These are phyloP conservation scores for Rosa persica DNA, from an alignment of 306 rosid genomes.

Conservation along the genomic window DNA sequence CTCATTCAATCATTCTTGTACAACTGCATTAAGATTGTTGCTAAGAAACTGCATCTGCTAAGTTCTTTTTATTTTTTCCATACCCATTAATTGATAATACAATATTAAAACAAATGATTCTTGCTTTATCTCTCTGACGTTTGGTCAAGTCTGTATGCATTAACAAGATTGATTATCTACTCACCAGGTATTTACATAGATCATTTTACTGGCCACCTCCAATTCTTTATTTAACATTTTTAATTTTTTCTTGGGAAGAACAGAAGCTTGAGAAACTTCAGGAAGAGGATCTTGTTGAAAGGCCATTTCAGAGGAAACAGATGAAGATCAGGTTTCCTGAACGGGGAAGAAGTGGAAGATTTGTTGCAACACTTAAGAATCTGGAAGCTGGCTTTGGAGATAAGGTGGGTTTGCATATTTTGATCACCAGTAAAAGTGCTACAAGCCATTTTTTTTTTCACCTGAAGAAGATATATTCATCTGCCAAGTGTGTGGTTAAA, in stretches of 20 bases:
- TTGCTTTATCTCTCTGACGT: not conserved
- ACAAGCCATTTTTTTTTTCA: not conserved
- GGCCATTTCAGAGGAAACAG: constrained; percentile 92
- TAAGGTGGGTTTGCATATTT: constrained; percentile 49
- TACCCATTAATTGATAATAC: not conserved
- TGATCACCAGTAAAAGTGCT: constrained; percentile 9
- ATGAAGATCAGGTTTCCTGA: constrained; percentile 98
- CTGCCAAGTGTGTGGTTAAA: constrained; percentile 21
- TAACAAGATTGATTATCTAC: not conserved
- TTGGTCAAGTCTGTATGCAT: not conserved
- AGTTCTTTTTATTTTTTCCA: not conserved
- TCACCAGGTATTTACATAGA: constrained; percentile 1
- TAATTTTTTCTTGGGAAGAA: constrained; percentile 34
- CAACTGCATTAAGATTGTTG: not conserved
- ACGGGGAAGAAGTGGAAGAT: constrained; percentile 93
- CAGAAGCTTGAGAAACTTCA: constrained; percentile 96
- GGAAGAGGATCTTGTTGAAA: constrained; percentile 81
- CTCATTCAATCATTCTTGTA: not conserved
- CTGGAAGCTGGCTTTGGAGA: constrained; percentile 83
- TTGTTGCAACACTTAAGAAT: constrained; percentile 59
- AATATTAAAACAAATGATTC: not conserved
- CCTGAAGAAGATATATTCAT: not conserved
- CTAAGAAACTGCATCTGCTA: not conserved
- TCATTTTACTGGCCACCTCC: constrained; percentile 3
- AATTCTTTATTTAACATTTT: constrained; percentile 25